Conservation (phyloP, 306 rosid genomes). For the Dalbergia cochinchinensis region DNA sequence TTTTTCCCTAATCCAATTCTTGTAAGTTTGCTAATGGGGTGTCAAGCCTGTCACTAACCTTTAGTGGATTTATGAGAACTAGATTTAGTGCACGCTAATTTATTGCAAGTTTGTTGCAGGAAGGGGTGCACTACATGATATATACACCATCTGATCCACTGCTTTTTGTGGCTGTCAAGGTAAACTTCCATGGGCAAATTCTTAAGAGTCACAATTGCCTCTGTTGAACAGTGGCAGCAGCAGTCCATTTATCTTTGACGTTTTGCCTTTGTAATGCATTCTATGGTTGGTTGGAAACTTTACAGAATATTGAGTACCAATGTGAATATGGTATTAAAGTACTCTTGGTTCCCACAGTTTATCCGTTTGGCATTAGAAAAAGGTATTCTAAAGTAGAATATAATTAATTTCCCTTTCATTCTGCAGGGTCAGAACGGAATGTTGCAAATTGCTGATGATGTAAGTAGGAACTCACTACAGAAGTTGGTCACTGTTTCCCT, state of each 20-base stretch:
- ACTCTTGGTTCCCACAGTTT: slow-evolving; percentile 4
- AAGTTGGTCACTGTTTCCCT: slow-evolving; percentile 16
- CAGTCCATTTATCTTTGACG: background rate
- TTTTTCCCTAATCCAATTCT: background rate
- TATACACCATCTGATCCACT: slow-evolving; percentile 95
- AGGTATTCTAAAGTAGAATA: slow-evolving; percentile 29
- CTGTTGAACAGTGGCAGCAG: slow-evolving; percentile 11
- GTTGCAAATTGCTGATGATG: slow-evolving; percentile 91
- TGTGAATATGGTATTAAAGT: slow-evolving; percentile 18
- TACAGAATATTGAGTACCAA: slow-evolving; percentile 3
- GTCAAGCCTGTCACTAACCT: slow-evolving; percentile 20
- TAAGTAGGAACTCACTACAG: slow-evolving; percentile 54
- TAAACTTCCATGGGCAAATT: slow-evolving; percentile 41
- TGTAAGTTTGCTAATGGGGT: slow-evolving; percentile 6
- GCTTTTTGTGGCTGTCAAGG: slow-evolving; percentile 58
- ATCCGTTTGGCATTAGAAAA: slow-evolving; percentile 5
- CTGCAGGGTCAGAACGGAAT: slow-evolving; percentile 79
- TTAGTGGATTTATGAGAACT: slow-evolving; percentile 13
- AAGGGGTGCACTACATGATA: slow-evolving; percentile 85
- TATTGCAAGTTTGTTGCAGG: slow-evolving; percentile 58
- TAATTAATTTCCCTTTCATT: slow-evolving; percentile 39
- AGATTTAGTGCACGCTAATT: slow-evolving; percentile 38
- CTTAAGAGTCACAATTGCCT: slow-evolving; percentile 25
- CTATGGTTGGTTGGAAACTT: slow-evolving; percentile 35
- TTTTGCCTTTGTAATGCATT: slow-evolving; percentile 20